Conservation (phyloP, 257 asterid genomes). For the Gynochthodes officinalis region DNA sequence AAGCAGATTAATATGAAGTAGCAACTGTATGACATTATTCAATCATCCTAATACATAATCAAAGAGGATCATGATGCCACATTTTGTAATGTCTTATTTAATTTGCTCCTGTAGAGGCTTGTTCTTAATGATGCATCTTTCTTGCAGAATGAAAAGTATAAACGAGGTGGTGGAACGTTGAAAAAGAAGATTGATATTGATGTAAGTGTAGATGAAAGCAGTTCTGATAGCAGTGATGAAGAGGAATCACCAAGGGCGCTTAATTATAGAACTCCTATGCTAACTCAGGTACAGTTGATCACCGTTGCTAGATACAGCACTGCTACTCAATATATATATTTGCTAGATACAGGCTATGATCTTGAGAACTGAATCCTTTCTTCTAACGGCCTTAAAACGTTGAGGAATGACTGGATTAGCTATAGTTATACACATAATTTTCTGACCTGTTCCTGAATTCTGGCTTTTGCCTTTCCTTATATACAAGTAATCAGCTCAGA, state of each 20-base stretch:
- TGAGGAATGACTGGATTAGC: too few species aligned
- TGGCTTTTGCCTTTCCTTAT: too few species aligned
- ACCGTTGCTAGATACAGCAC: too few species aligned
- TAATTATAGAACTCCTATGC: slow-evolving; percentile 70
- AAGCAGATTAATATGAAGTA: background rate
- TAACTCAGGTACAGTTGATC: slow-evolving; percentile 63
- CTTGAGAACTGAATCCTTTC: too few species aligned
- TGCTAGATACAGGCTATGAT: too few species aligned
- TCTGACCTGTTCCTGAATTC: too few species aligned
- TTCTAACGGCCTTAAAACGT: too few species aligned
- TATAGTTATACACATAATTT: too few species aligned
- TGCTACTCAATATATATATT: background rate
- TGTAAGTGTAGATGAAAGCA: slow-evolving; percentile 53
- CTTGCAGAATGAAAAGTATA: slow-evolving; percentile 47
- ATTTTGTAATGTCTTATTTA: background rate
- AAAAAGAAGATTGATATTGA: slow-evolving; percentile 50
- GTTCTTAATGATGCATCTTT: background rate
- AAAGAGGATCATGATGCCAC: background rate
- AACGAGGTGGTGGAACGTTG: slow-evolving; percentile 47
- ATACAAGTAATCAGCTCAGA: too few species aligned
- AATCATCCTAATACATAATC: background rate
- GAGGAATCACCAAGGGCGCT: slow-evolving; percentile 61
- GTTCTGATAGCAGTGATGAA: slow-evolving; percentile 78
- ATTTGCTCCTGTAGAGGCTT: background rate
- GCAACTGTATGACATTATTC: background rate